Conservation (phyloP, 768 basidiomycete species). For the Amanita pseudoporphyria region DNA sequence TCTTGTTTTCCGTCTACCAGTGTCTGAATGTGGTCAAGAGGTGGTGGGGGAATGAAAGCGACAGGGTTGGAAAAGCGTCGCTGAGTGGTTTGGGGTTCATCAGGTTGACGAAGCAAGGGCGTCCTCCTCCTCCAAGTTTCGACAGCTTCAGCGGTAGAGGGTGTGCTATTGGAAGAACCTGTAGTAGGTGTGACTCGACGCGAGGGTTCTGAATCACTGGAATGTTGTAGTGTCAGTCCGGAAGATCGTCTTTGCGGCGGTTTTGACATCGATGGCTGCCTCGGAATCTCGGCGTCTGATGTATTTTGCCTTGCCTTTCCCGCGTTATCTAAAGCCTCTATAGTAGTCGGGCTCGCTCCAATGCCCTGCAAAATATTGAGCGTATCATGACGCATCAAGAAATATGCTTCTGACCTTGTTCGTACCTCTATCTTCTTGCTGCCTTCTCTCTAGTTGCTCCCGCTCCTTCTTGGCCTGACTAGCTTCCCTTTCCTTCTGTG, state of each 20-base stretch:
- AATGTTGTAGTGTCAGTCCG: neutral
- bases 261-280: constrained; percentile 2
- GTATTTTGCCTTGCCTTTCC: neutral
- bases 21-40: constrained; percentile 7
- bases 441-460: constrained; percentile 7
- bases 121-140: constrained; percentile 63
- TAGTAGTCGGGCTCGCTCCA: constrained; percentile 34
- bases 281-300: neutral
- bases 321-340: constrained; percentile 31
- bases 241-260: neutral
- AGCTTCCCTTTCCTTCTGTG: constrained; percentile 13
- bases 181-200: constrained; percentile 10
- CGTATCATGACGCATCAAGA: neutral
- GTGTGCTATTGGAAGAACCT: constrained; percentile 12
- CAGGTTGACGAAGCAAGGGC: constrained; percentile 22
- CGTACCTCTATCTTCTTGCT: constrained; percentile 6
- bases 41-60: constrained; percentile 10
- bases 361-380: constrained; percentile 17
- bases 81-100: constrained; percentile 22
- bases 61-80: constrained; percentile 5
- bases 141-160: constrained; percentile 26
- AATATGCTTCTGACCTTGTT: constrained; percentile 10
- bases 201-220: neutral
- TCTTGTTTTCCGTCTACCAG: constrained; percentile 21
- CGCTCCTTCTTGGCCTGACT: constrained; percentile 16